Conservation (phyloP, 176 grass and related monocot species). For the Carex myosuroides region DNA sequence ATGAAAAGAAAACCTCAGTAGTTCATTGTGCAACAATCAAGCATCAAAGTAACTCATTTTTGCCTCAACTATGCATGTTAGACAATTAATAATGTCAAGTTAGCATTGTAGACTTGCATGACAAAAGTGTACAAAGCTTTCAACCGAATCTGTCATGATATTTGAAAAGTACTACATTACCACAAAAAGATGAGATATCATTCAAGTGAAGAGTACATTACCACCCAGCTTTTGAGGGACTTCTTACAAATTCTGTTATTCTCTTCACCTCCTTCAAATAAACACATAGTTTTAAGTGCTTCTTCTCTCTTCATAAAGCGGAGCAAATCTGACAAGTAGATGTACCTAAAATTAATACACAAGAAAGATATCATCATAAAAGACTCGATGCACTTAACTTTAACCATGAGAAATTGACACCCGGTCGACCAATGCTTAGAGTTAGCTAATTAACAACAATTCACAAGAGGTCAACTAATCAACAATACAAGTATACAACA, state of each 20-base stretch:
- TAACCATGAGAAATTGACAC: slow-evolving; percentile 4
- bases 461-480: not conserved
- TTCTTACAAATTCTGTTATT: slow-evolving; percentile 58
- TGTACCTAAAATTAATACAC: slow-evolving; percentile 46
- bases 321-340: slow-evolving; percentile 67
- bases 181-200: not conserved
- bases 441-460: not conserved
- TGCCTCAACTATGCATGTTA: not conserved
- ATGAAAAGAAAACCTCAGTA: not conserved
- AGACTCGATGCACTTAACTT: not conserved
- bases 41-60: not conserved
- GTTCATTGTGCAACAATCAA: not conserved
- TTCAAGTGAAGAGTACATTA: slow-evolving; percentile 33
- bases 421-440: not conserved
- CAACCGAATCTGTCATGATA: not conserved
- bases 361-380: not conserved
- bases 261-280: slow-evolving; percentile 81
- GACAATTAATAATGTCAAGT: not conserved
- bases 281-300: slow-evolving; percentile 47
- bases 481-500: not conserved
- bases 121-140: not conserved
- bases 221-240: slow-evolving; percentile 91
- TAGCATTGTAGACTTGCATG: not conserved
- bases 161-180: not conserved
- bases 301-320: slow-evolving; percentile 74